Conservation (phyloP, 495 filamentous ascomycete genomes). For the Talaromyces liani region DNA sequence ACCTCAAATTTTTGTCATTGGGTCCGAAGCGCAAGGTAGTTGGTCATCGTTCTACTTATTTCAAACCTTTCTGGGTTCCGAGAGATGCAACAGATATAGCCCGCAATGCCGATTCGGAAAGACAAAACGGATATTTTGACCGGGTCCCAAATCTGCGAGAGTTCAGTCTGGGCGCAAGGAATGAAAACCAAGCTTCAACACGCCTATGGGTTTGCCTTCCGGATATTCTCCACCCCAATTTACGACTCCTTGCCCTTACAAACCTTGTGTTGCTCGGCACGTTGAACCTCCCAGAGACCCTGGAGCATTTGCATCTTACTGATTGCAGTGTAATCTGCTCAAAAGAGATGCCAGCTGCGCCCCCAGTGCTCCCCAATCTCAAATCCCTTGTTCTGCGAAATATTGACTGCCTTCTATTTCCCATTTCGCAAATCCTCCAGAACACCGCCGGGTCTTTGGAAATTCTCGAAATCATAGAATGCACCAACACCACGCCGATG, state of each 20-base stretch:
- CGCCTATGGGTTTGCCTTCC: slow-evolving; percentile 14
- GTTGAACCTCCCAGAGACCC: slow-evolving; percentile 19
- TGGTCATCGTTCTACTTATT: background rate
- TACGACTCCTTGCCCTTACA: slow-evolving; percentile 26
- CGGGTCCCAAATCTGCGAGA: slow-evolving; percentile 31
- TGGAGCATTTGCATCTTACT: slow-evolving; percentile 25
- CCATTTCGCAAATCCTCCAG: slow-evolving; percentile 16
- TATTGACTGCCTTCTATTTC: slow-evolving; percentile 15
- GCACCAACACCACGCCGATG: slow-evolving; percentile 12
- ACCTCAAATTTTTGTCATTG: slow-evolving; percentile 28
- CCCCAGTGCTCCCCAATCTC: slow-evolving; percentile 20
- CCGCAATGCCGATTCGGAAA: background rate
- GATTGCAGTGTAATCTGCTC: slow-evolving; percentile 11
- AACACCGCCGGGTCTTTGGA: slow-evolving; percentile 17
- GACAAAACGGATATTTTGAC: background rate
- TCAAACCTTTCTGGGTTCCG: slow-evolving; percentile 1
- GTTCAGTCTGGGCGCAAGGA: slow-evolving; percentile 15
- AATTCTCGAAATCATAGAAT: slow-evolving; percentile 23
- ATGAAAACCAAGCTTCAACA: slow-evolving; percentile 11
- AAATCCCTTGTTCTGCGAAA: slow-evolving; percentile 24
- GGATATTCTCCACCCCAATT: slow-evolving; percentile 12
- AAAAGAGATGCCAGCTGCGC: background rate
- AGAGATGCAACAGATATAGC: background rate
- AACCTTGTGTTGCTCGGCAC: slow-evolving; percentile 17
- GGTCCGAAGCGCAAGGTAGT: slow-evolving; percentile 7